These are phyloP conservation scores for Nemania diffusa DNA, from an alignment of 2,329 filamentous ascomycete species.

Conservation along the genomic window DNA sequence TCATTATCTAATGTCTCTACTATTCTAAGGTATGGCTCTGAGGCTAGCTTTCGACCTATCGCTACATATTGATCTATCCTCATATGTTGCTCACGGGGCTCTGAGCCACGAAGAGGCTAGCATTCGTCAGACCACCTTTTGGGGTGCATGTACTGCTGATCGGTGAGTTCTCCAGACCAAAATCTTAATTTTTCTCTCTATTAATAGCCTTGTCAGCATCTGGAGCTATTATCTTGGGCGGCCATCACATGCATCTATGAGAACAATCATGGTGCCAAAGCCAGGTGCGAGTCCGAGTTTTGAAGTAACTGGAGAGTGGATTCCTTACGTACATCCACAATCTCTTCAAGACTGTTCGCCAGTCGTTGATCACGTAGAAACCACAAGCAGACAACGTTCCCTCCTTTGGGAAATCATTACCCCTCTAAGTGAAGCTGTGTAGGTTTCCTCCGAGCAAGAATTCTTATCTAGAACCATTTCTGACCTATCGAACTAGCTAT, in stretches of 20 bases:
- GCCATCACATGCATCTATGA: neutral
- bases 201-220: neutral
- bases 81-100: neutral
- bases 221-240: slow-evolving; percentile 4
- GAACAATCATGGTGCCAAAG: neutral
- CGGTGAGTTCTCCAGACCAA: neutral
- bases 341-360: slow-evolving; percentile 1
- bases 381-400: neutral
- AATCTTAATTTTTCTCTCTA: neutral
- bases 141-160: slow-evolving; percentile 3
- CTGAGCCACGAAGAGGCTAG: neutral
- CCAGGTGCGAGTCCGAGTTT: neutral
- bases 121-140: neutral
- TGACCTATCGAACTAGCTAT: neutral
- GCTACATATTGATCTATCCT: neutral
- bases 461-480: neutral
- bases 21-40: neutral
- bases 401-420: neutral
- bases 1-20: neutral
- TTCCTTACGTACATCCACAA: neutral
- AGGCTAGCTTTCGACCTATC: neutral
- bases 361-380: neutral
- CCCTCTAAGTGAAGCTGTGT: slow-evolving; percentile 4
- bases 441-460: neutral
- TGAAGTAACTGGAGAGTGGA: neutral